Percentiles rank a stretch among this genome's conserved stretches.
These are phyloP conservation scores for Berkeleyomyces rouxiae DNA, from an alignment of 2,329 filamentous ascomycete species.

Conservation along the genomic window DNA sequence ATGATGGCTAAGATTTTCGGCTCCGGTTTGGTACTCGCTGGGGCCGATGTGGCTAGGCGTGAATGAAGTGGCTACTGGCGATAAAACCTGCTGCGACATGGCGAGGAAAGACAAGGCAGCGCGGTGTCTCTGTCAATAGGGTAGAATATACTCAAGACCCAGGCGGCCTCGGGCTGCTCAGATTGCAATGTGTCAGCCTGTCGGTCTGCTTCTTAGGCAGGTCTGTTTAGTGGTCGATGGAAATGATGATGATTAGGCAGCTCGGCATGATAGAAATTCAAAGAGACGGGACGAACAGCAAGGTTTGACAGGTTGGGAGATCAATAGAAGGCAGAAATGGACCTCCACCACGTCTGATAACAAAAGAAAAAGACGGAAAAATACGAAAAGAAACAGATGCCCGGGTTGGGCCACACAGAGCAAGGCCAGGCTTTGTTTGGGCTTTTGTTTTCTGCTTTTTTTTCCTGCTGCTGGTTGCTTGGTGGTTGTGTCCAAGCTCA, in stretches of 20 bases:
- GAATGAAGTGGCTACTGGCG: neutral
- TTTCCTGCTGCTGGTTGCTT: neutral
- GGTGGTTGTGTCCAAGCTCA: constrained; percentile 2
- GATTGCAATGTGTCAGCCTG: neutral
- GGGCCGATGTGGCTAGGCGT: neutral
- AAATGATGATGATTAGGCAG: neutral
- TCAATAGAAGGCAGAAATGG: too few species aligned
- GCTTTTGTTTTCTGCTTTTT: neutral
- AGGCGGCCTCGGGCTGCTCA: neutral
- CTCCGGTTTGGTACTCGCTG: neutral
- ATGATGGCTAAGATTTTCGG: neutral
- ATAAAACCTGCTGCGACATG: neutral
- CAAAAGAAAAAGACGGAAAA: neutral
- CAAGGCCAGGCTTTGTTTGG: neutral
- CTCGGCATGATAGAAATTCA: neutral
- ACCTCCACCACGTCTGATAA: too few species aligned
- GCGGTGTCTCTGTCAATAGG: too few species aligned
- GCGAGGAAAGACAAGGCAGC: neutral
- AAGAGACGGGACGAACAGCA: too few species aligned
- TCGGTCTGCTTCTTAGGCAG: neutral
- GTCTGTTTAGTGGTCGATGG: neutral
- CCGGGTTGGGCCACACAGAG: neutral
- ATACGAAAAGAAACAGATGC: neutral
- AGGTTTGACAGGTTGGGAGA: too few species aligned
- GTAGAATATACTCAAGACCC: neutral